Evolutionary conservation across 2,329 filamentous ascomycete species (phyloP).

Genomic region (Penicillium sp.): DNA sequence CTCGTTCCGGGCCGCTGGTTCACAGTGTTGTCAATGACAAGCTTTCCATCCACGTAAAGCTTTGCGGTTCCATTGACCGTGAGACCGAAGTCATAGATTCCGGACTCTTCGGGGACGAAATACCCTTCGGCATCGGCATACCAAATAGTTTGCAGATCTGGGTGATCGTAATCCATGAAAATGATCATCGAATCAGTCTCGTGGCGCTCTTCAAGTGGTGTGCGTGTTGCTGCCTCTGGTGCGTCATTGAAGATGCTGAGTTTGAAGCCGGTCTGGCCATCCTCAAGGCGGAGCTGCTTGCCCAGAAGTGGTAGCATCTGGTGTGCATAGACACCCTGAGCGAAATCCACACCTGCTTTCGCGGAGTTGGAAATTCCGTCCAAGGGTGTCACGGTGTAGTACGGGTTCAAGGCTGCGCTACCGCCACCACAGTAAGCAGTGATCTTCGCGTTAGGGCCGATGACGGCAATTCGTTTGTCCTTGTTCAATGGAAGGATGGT

Average conservation of each 20-base stretch:
- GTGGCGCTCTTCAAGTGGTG: slow-evolving; percentile 50
- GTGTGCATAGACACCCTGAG: slow-evolving; percentile 5
- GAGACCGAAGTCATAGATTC: slow-evolving; percentile 61
- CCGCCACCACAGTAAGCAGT: slow-evolving; percentile 58
- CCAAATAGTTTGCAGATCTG: slow-evolving; percentile 49
- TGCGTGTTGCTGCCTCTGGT: slow-evolving; percentile 46
- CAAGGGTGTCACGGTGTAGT: slow-evolving; percentile 42
- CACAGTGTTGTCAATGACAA: slow-evolving; percentile 64
- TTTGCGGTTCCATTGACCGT: slow-evolving; percentile 63
- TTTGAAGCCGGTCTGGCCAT: slow-evolving; percentile 56
- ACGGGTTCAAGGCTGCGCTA: slow-evolving; percentile 53
- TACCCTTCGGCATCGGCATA: slow-evolving; percentile 37
- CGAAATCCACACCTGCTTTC: background rate
- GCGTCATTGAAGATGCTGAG: slow-evolving; percentile 62
- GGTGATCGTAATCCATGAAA: slow-evolving; percentile 54
- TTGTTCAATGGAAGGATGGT: slow-evolving; percentile 57
- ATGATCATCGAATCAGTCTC: slow-evolving; percentile 43
- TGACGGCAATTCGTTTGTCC: slow-evolving; percentile 47
- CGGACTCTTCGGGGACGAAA: slow-evolving; percentile 58
- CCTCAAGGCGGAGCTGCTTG: slow-evolving; percentile 47
- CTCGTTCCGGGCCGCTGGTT: slow-evolving; percentile 61
- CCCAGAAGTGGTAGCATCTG: slow-evolving; percentile 57
- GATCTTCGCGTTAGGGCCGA: slow-evolving; percentile 54
- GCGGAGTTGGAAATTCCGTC: slow-evolving; percentile 26
- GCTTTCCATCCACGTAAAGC: slow-evolving; percentile 60